A percentile compares a stretch with the other conserved stretches of the same genome.
Evolutionary conservation across 73 alveolate genomes (phyloP).

Genomic region (Blepharisma stoltei): DNA sequence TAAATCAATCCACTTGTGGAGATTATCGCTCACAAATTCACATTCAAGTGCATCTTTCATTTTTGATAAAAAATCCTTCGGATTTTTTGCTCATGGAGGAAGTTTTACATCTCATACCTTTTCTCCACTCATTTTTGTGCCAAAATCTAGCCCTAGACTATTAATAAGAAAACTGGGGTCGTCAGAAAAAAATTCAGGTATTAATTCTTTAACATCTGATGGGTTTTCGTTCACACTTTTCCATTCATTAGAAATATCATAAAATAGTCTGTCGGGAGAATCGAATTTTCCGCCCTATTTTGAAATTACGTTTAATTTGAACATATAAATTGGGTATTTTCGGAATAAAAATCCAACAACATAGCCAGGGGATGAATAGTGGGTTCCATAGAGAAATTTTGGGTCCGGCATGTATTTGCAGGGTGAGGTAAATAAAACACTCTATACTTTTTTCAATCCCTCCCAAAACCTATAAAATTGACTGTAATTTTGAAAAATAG

Average conservation of each 20-base stretch:
- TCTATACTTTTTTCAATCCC: not conserved
- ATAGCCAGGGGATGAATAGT: slow-evolving; percentile 99
- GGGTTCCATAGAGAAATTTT: slow-evolving; percentile 98
- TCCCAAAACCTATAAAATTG: not conserved
- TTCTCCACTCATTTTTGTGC: slow-evolving; percentile 85
- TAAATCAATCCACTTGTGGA: slow-evolving; percentile 95
- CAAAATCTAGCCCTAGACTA: slow-evolving; percentile 76
- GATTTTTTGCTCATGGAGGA: slow-evolving; percentile 65
- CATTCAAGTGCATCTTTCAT: slow-evolving; percentile 77
- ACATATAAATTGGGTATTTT: slow-evolving; percentile 90
- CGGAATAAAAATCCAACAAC: slow-evolving; percentile 95
- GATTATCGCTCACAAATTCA: slow-evolving; percentile 71
- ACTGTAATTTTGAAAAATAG: not conserved
- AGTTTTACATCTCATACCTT: slow-evolving; percentile 85
- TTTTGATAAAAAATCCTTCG: slow-evolving; percentile 81
- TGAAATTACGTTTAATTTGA: slow-evolving; percentile 72
- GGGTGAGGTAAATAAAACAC: not conserved
- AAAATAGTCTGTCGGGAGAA: slow-evolving; percentile 94
- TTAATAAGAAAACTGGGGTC: slow-evolving; percentile 75
- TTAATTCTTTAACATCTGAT: slow-evolving; percentile 92
- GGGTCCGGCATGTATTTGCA: slow-evolving; percentile 48
- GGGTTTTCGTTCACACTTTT: slow-evolving; percentile 75
- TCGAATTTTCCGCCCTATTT: slow-evolving; percentile 92
- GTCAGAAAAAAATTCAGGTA: slow-evolving; percentile 92
- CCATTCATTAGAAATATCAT: slow-evolving; percentile 91